These are phyloP conservation scores for Ceratocystis colombiana DNA, from an alignment of 2,329 filamentous ascomycete species.

Conservation along the genomic window DNA sequence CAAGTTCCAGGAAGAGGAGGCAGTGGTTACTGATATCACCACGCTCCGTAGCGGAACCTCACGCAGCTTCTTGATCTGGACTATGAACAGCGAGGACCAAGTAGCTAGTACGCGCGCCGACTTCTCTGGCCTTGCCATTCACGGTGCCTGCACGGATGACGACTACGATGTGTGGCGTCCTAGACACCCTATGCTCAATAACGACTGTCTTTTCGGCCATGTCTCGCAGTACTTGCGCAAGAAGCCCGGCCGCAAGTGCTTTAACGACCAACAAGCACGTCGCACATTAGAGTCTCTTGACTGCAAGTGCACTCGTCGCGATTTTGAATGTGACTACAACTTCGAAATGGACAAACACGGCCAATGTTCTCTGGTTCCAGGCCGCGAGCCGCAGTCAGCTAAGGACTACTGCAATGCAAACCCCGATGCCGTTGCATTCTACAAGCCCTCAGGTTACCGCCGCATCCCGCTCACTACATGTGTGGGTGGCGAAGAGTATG, in stretches of 20 bases:
- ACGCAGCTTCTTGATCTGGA: slow-evolving; percentile 88
- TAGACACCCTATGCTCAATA: slow-evolving; percentile 64
- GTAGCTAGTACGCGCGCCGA: slow-evolving; percentile 74
- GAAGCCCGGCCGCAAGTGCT: slow-evolving; percentile 67
- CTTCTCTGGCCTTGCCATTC: slow-evolving; percentile 69
- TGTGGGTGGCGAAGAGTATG: slow-evolving; percentile 60
- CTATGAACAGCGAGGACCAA: slow-evolving; percentile 45
- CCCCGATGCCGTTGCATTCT: slow-evolving; percentile 65
- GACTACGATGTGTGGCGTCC: slow-evolving; percentile 79
- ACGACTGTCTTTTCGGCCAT: slow-evolving; percentile 88
- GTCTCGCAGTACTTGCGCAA: slow-evolving; percentile 84
- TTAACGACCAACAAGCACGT: slow-evolving; percentile 63
- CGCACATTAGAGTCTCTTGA: slow-evolving; percentile 64
- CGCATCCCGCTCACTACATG: slow-evolving; percentile 86
- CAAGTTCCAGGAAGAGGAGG: slow-evolving; percentile 59
- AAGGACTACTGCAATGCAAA: slow-evolving; percentile 47
- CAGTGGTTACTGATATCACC: slow-evolving; percentile 69
- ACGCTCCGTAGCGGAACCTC: slow-evolving; percentile 83
- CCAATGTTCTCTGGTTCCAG: slow-evolving; percentile 65
- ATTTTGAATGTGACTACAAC: slow-evolving; percentile 97
- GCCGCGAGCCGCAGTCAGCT: slow-evolving; percentile 50
- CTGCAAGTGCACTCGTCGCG: slow-evolving; percentile 71
- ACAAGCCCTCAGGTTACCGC: slow-evolving; percentile 76
- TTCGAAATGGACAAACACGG: slow-evolving; percentile 70
- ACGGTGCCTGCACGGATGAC: slow-evolving; percentile 56